phyloP scores from a whole-genome alignment of 331 rosid species.

The Acacia concinna region DNA sequence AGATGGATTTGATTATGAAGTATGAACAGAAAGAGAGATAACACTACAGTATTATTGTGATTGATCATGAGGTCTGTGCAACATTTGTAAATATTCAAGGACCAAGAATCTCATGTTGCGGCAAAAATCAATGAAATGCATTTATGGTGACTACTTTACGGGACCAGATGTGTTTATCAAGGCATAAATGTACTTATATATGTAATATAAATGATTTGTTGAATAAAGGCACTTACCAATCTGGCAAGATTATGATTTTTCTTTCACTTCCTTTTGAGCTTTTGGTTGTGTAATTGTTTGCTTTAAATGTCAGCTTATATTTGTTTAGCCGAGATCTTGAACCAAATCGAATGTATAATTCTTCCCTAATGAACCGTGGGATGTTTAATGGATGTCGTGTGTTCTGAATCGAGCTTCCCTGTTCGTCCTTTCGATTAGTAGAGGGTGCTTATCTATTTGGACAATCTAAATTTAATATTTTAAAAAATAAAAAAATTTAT shows the following conservation, averaged over 20 bases:
- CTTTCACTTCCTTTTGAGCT: not conserved
- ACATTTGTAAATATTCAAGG: slow-evolving; percentile 49
- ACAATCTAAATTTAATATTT: too few species aligned
- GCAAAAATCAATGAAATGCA: slow-evolving; percentile 31
- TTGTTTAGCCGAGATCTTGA: not conserved
- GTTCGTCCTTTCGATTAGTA: too few species aligned
- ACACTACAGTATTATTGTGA: slow-evolving; percentile 28
- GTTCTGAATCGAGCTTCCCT: too few species aligned
- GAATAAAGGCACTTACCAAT: not conserved
- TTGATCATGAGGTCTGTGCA: slow-evolving; percentile 42
- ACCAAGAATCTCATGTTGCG: slow-evolving; percentile 27
- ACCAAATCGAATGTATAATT: not conserved
- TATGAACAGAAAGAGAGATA: slow-evolving; percentile 27
- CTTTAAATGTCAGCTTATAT: not conserved
- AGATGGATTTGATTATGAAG: slow-evolving; percentile 40
- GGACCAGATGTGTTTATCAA: not conserved
- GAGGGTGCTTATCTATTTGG: too few species aligned
- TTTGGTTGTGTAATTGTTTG: not conserved
- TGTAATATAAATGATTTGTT: not conserved
- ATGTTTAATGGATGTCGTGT: not conserved
- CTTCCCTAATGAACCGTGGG: not conserved
- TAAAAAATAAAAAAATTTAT: too few species aligned
- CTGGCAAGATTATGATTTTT: not conserved
- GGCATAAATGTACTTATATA: not conserved
- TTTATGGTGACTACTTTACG: slow-evolving; percentile 18